Conservation (phyloP, 1,284 basidiomycete species). For the Ceratobasidium sp. region DNA sequence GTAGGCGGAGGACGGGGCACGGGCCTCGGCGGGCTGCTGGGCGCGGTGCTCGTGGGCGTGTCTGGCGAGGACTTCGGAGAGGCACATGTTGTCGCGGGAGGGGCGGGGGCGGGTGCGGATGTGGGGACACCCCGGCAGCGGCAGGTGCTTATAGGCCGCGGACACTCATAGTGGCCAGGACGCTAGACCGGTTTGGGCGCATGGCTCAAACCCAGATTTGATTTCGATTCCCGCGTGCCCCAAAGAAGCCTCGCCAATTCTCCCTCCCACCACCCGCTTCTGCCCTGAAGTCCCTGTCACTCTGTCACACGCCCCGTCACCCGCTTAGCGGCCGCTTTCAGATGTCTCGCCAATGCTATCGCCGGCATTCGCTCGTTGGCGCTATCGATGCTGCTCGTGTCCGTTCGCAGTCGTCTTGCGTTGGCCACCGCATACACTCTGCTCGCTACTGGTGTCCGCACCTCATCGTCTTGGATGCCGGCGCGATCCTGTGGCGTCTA, state of each 20-base stretch:
- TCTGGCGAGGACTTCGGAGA: constrained; percentile 39
- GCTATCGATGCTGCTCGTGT: no score
- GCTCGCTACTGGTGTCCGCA: not conserved
- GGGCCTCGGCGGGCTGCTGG: not conserved
- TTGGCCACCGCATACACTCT: not conserved
- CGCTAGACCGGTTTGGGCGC: constrained; percentile 28
- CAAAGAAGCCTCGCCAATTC: constrained; percentile 30
- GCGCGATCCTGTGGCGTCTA: constrained; percentile 28
- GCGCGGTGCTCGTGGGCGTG: constrained; percentile 36
- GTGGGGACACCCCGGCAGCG: not conserved
- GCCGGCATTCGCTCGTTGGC: not conserved
- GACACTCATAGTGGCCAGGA: not conserved
- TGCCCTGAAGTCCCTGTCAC: constrained; percentile 2
- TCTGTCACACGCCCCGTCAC: not conserved
- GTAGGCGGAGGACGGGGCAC: constrained; percentile 21
- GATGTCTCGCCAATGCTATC: not conserved
- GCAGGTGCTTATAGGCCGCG: constrained; percentile 20
- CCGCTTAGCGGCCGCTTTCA: constrained; percentile 10
- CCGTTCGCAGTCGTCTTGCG: not conserved
- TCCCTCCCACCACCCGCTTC: not conserved
- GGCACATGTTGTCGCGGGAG: constrained; percentile 18
- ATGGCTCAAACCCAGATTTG: constrained; percentile 11
- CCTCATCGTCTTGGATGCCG: constrained; percentile 11
- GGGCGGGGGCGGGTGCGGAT: constrained; percentile 18
- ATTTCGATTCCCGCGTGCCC: constrained; percentile 33